Evolutionary conservation across 2,329 filamentous ascomycete species (phyloP), one percentile per base, ranked within the genome.

Genomic region (Aspergillus tubingensis): DNA sequence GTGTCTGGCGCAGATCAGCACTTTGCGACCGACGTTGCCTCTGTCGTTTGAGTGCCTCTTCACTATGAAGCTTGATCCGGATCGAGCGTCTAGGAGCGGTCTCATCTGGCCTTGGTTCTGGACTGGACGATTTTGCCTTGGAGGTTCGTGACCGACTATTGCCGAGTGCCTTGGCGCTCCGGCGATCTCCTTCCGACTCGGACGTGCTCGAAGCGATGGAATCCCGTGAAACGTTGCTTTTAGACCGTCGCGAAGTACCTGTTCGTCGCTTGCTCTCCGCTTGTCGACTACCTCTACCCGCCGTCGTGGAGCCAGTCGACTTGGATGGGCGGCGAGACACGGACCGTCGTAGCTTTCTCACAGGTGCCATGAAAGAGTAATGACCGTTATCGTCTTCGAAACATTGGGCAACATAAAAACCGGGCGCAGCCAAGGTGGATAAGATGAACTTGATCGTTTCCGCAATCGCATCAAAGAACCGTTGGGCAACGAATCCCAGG

Each of bases 41-140:
- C 74, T 92, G 93, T 60, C 90, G 86, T 74, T 91, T 88, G 64
- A 88, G 84, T 59, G 90, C 79, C 43, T 86, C 91, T 68, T 96
- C 91, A 64, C 88, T 91, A 74, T 94, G 88, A 13, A 96, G 82
- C 77, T 95, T 96, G 70, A 98, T 96, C 41, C 92, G 87, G 65
- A 96, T 96, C 2, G 92, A 96, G 59, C 92, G 85, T 70, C 91
- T 86, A 6, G 89, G 88, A 15, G 84, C 82, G 63, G 84, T 84
- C 65, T 92, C 90, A 64, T 92, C 89, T 30, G 81, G 53, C 23
- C 59, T 57, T 25, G 66, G 54, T n/a, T 71, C 68, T 51, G 66
- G 48, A 53, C 63, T 64, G 19, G 61, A 64, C 19, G 63, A 69
- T 64, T 72, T 74, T 2, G 67, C 63, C 57, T 72, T 73, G 8